A percentile compares a stretch with the other conserved stretches of the same genome.
phyloP scores from a whole-genome alignment of 2,329 filamentous ascomycete species.

The Colletotrichum scovillei region DNA sequence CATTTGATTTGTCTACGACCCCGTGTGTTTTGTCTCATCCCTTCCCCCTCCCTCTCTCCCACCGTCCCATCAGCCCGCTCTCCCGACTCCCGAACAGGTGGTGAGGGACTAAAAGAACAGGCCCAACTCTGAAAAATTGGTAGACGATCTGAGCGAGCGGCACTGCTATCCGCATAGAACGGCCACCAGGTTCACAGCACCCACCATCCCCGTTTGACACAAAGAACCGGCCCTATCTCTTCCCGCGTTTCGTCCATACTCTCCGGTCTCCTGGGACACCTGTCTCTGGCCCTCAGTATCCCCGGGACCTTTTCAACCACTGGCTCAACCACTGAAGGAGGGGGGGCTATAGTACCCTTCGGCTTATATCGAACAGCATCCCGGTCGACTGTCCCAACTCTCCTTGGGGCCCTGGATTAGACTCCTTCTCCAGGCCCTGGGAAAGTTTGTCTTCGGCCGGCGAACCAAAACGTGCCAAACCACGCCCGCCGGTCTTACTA shows the following conservation, averaged over 20 bases:
- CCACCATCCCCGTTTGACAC: neutral
- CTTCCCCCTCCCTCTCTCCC: neutral
- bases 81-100: conserved; percentile 3
- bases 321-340: neutral
- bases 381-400: neutral
- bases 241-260: conserved; percentile 35
- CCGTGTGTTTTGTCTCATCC: conserved; percentile 18
- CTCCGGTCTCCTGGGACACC: neutral
- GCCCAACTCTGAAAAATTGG: neutral
- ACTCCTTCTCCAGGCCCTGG: neutral
- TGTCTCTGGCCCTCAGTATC: neutral
- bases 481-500: conserved; percentile 2
- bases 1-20: conserved; percentile 13
- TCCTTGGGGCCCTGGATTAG: neutral
- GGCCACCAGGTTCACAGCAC: neutral
- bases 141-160: conserved; percentile 9
- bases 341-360: conserved; percentile 10
- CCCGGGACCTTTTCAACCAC: neutral
- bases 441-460: neutral
- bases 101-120: neutral
- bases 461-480: conserved; percentile 8
- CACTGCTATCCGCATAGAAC: neutral
- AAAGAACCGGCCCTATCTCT: conserved; percentile 21
- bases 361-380: conserved; percentile 10
- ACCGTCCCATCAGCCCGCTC: neutral